Evolutionary conservation across 2,329 filamentous ascomycete species (phyloP).

Genomic region (Ophiostoma populinum): DNA sequence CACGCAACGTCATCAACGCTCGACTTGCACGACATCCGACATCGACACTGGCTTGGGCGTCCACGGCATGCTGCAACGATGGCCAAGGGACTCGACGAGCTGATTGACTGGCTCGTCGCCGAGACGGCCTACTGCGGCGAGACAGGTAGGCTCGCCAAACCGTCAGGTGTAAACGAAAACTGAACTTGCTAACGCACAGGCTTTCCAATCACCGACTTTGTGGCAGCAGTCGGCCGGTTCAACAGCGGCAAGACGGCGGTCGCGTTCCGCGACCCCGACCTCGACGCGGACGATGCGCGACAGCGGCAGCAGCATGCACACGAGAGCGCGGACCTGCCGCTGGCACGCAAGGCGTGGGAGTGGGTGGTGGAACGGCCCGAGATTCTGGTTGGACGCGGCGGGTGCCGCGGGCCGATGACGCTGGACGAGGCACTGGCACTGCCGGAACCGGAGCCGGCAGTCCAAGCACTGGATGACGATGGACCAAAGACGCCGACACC

Average conservation of each 20-base stretch:
- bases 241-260: background rate
- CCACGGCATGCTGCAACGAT: slow-evolving; percentile 13
- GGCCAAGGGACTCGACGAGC: slow-evolving; percentile 25
- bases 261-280: too few species aligned
- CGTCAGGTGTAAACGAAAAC: slow-evolving; percentile 10
- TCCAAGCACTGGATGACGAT: background rate
- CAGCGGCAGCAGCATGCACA: background rate
- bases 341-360: slow-evolving; percentile 24
- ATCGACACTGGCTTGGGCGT: too few species aligned
- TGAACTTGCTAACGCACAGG: slow-evolving; percentile 5
- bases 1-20: background rate
- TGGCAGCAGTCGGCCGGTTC: slow-evolving; percentile 11
- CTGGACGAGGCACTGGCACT: slow-evolving; percentile 23
- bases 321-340: slow-evolving; percentile 7
- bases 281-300: too few species aligned
- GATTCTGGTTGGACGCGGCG: slow-evolving; percentile 21
- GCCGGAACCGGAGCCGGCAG: slow-evolving; percentile 15
- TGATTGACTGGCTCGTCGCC: slow-evolving; percentile 26
- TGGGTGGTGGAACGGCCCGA: slow-evolving; percentile 24
- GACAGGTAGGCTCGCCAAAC: too few species aligned
- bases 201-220: slow-evolving; percentile 11
- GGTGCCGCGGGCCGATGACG: slow-evolving; percentile 20
- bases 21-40: too few species aligned
- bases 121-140: slow-evolving; percentile 27
- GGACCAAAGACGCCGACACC: background rate